Conservation (phyloP, 139 green algal species). For the Volvox africanus region DNA sequence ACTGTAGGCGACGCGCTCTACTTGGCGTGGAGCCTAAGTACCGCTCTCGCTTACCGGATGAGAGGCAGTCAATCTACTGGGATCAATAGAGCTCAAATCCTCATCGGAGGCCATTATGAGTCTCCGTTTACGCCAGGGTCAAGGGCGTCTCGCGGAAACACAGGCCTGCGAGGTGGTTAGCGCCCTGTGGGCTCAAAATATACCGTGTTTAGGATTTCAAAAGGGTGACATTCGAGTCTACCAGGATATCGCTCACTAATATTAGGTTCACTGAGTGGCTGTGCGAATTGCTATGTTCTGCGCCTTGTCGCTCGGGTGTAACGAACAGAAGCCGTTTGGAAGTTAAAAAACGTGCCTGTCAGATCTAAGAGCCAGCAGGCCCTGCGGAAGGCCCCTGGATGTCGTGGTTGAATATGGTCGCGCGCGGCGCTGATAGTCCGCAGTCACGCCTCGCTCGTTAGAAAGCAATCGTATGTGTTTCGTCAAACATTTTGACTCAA, state of each 20-base stretch:
- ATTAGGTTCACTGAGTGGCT: background rate
- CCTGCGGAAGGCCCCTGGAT: background rate
- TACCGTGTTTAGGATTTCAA: background rate
- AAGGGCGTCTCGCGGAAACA: background rate
- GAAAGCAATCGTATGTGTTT: background rate
- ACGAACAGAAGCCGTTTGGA: slow-evolving; percentile 19
- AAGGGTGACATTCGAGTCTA: background rate
- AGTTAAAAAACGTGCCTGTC: slow-evolving; percentile 20
- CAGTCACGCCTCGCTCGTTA: background rate
- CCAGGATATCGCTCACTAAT: background rate
- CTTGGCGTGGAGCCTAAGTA: too few relatives aligned
- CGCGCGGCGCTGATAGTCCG: background rate
- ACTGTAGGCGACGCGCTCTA: too few relatives aligned
- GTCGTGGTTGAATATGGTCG: background rate
- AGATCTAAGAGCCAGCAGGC: background rate
- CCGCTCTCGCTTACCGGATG: background rate
- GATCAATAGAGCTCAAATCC: background rate
- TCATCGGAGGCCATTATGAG: slow-evolving; percentile 22
- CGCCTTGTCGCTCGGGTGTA: slow-evolving; percentile 2
- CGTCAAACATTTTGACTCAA: background rate
- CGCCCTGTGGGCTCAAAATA: slow-evolving; percentile 1
- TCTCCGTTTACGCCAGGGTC: background rate
- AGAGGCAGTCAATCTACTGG: background rate
- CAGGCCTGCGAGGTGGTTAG: background rate
- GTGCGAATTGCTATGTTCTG: slow-evolving; percentile 18